Evolutionary conservation across 192 early-diverging fungal genomes (phyloP).

Genomic region (Coemansia sp.): DNA sequence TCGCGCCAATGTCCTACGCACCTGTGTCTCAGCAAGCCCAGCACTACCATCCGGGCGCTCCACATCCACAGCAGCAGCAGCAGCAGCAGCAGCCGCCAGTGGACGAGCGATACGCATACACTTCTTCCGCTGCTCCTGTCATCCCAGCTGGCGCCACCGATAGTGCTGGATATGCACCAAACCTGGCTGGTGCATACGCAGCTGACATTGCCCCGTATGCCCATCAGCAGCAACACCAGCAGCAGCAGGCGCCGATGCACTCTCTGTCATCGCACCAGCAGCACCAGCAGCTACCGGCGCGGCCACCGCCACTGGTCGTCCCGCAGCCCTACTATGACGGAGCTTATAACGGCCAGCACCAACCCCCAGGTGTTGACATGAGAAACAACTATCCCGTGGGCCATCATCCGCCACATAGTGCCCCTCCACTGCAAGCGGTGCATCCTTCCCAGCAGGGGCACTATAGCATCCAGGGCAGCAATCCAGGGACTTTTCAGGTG

Average conservation of each 20-base stretch:
- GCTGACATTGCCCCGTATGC: constrained; percentile 14
- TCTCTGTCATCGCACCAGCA: constrained; percentile 6
- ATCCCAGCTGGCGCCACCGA: neutral
- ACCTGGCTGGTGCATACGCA: constrained; percentile 19
- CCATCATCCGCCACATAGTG: constrained; percentile 8
- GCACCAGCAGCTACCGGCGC: constrained; percentile 9
- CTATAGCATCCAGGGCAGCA: constrained; percentile 10
- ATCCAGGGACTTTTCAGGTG: neutral
- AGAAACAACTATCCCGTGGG: constrained; percentile 7
- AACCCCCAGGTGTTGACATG: neutral
- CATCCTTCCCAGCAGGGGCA: constrained; percentile 16
- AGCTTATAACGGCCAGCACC: constrained; percentile 4
- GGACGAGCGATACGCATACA: constrained; percentile 16
- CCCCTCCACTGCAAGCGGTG: constrained; percentile 4
- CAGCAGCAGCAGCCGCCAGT: neutral
- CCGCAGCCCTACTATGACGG: constrained; percentile 16
- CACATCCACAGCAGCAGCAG: neutral
- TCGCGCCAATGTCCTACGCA: constrained; percentile 13
- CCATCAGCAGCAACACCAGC: constrained; percentile 1
- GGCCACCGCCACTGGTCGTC: constrained; percentile 12
- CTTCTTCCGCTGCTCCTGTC: constrained; percentile 5
- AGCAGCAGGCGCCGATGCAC: constrained; percentile 10
- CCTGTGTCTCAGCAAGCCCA: constrained; percentile 11
- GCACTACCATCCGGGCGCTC: constrained; percentile 8
- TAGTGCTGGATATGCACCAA: constrained; percentile 20